These are phyloP conservation scores for Boletus hoseneyae DNA, from an alignment of 1,284 basidiomycete species.

Conservation along the genomic window DNA sequence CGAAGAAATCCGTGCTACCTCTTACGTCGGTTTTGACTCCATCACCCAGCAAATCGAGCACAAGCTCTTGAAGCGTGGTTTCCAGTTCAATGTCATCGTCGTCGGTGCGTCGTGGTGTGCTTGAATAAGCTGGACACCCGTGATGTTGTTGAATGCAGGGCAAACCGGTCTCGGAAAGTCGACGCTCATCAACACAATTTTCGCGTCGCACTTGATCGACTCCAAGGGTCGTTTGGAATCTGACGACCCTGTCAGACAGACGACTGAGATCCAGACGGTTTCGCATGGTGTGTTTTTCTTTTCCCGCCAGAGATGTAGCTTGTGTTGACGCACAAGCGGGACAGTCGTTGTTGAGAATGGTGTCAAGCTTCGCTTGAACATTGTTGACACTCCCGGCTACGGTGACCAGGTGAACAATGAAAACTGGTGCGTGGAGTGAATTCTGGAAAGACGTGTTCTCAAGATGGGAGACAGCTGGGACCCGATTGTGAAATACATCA, in stretches of 20 bases:
- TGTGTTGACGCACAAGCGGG: slow-evolving; percentile 6
- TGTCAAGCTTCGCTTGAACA: slow-evolving; percentile 93
- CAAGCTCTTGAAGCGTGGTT: slow-evolving; percentile 98
- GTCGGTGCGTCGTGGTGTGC: slow-evolving; percentile 64
- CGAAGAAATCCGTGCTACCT: slow-evolving; percentile 83
- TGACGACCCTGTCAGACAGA: slow-evolving; percentile 87
- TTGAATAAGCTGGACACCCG: not conserved
- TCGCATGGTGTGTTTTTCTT: slow-evolving; percentile 75
- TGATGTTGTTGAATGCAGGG: slow-evolving; percentile 45
- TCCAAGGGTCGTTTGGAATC: slow-evolving; percentile 91
- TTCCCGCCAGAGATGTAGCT: not conserved
- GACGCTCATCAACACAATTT: slow-evolving; percentile 98
- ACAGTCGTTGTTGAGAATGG: slow-evolving; percentile 95
- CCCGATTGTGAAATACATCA: slow-evolving; percentile 97
- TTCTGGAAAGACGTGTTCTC: slow-evolving; percentile 2
- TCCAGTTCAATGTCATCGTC: slow-evolving; percentile 98
- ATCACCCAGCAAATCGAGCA: slow-evolving; percentile 98
- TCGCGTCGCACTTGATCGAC: slow-evolving; percentile 96
- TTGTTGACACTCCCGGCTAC: slow-evolving; percentile 98
- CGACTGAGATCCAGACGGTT: slow-evolving; percentile 94
- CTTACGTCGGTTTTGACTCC: slow-evolving; percentile 93
- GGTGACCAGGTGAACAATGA: slow-evolving; percentile 99
- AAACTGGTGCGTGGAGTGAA: slow-evolving; percentile 68
- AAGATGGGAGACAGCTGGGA: slow-evolving; percentile 73
- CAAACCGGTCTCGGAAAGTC: slow-evolving; percentile 99